phyloP scores from a whole-genome alignment of 768 basidiomycete species.

The Calvatia gigantea region DNA sequence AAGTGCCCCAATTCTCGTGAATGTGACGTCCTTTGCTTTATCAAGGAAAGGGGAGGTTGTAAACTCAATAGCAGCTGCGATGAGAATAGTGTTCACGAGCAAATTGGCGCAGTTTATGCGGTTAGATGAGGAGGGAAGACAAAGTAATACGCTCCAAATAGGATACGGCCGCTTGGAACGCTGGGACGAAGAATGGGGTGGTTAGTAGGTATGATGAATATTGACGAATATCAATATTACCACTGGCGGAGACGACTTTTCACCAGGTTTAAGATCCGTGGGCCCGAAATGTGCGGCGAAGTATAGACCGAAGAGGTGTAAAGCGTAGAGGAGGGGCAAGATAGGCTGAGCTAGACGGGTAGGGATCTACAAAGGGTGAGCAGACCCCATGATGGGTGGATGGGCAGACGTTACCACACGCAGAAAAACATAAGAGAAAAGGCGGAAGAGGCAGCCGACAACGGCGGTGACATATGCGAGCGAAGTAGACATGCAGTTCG shows the following conservation, averaged over 20 bases:
- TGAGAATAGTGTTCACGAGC: conserved; percentile 29
- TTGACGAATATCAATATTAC: background rate
- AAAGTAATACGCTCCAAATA: conserved; percentile 25
- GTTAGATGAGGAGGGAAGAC: conserved; percentile 31
- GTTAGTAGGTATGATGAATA: background rate
- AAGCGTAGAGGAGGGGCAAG: conserved; percentile 27
- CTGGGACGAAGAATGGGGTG: conserved; percentile 3
- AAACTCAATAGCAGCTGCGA: conserved; percentile 44
- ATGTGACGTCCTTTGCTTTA: conserved; percentile 50
- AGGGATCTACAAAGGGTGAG: conserved; percentile 32
- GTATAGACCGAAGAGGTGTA: conserved; percentile 23
- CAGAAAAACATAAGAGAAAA: conserved; percentile 45
- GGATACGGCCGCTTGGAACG: conserved; percentile 3
- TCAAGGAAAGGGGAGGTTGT: conserved; percentile 52
- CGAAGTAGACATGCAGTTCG: no score
- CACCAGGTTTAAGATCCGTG: background rate
- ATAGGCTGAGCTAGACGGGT: conserved; percentile 29
- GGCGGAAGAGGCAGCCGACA: conserved; percentile 36
- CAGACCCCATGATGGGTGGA: background rate
- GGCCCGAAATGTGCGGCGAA: conserved; percentile 5
- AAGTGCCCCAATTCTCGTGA: conserved; percentile 69
- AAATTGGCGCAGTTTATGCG: conserved; percentile 26
- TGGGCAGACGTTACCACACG: conserved; percentile 37
- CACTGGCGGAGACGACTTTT: background rate
- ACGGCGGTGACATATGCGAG: conserved; percentile 22